Evolutionary conservation across 2,329 filamentous ascomycete species (phyloP), one percentile per base, ranked within the genome.

Genomic region (Sporothrix protearum): DNA sequence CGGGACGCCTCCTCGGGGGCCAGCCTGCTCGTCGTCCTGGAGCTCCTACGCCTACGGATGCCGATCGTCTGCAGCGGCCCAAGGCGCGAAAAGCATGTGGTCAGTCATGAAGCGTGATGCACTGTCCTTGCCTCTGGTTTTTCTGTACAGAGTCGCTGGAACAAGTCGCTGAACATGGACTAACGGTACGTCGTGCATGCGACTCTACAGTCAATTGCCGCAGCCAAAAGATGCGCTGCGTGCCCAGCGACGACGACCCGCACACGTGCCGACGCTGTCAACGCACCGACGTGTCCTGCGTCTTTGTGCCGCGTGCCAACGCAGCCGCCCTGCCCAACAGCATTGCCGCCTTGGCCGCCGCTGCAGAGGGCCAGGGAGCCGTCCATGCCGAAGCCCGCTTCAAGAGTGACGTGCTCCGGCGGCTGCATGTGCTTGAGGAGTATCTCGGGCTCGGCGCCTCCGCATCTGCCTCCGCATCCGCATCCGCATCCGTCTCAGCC

Each of bases 221-320:
- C 10, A 53, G 55, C 49, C 73, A 74, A 19, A 74, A 74, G 51
- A 74, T 74, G 73, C 71, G 71, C n/a, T 74, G 73, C 28, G 39
- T 72, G 12, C 30, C 68, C 14, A 61, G 66, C 69, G 47, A 70
- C 39, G 69, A 70, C 57, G 28, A 66, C 25, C 63, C 61, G 2
- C 61, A 16, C 3, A 57, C 39, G 5, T 74, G 73, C 25, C 73
- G 73, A 1, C 73, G 73, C 0, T 74, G 73, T 28, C 6, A n/a
- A 5, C 72, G 73, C 4, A 61, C 72, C 0, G 72, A 45, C 4
- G 59, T 74, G 49, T 72, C 73, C 4, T 74, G 73, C 30, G 25
- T 72, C 4, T 74, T 73, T 72, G 72, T 74, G 25, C 72, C 73
- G 10, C 72, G 73, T 2, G 73, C 72, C 19, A 74, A 74, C n/a